phyloP scores from a whole-genome alignment of 78 protist species.

The Isochrysis galbana region DNA sequence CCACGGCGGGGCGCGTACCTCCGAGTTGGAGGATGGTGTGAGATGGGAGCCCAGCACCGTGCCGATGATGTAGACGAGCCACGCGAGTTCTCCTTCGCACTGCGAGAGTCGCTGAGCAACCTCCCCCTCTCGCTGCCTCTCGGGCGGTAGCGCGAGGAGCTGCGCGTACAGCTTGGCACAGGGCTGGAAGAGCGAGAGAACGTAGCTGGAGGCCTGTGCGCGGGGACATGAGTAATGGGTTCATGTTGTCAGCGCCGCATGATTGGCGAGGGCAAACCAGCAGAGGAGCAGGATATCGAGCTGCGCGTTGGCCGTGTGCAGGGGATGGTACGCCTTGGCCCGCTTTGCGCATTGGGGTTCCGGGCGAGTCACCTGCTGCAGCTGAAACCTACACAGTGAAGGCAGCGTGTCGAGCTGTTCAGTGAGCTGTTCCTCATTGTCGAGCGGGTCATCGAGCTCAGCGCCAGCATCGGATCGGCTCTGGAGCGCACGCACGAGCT shows the following conservation, averaged over 20 bases:
- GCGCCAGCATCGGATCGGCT: background rate
- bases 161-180: background rate
- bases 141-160: background rate
- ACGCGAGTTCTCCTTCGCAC: conserved; percentile 37
- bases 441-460: conserved; percentile 32
- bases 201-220: background rate
- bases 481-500: background rate
- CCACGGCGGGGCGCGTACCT: too few species aligned
- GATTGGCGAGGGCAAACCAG: too few species aligned
- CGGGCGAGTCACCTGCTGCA: too few species aligned
- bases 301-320: too few species aligned
- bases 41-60: conserved; percentile 32
- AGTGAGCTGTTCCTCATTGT: conserved; percentile 18
- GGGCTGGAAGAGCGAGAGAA: conserved; percentile 21
- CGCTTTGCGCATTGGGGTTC: too few species aligned
- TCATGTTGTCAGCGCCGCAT: background rate
- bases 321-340: too few species aligned
- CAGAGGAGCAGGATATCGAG: background rate
- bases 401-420: conserved; percentile 43
- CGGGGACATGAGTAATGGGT: background rate
- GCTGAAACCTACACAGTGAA: conserved; percentile 34
- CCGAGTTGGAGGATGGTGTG: background rate
- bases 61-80: conserved; percentile 40
- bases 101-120: background rate
- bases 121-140: background rate